Base-by-base conservation (phyloP, 169 alveolate genomes). In the Plasmodium gaboni region DNA sequence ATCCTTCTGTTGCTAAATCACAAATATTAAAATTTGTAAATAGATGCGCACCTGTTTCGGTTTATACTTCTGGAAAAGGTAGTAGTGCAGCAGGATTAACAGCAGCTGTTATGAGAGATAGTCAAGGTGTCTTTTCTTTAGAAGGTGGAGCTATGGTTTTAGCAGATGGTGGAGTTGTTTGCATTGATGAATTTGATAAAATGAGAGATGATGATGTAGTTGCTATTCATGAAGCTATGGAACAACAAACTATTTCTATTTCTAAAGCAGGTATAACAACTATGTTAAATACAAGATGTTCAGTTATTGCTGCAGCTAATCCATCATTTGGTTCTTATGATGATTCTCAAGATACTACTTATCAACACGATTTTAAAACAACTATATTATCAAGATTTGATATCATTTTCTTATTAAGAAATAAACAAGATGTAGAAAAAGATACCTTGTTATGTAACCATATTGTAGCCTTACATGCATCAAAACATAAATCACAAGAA, bases 211-310 rank as follows among this genome's bases (percentile, higher is more conserved):
- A 98, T 88, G 99, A 99, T 89, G 97, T 99, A 73, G 99, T 98
- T 2, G 99, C 99, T 74, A 99, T 99, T 83, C 99, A 99, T 90
- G 99, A 99, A 92, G 99, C 99, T 17, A 99, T 99, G 99, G 99
- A 99, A 92, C 99, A 99, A 94, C 99, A 93, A 55, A 99, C 99
- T 6, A 98, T 99, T 26, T 96, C 99, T 32, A 98, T 99, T 73
- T 99, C 99, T 5, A 99, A 99, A 95, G 99, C 99, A 8, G 99
- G 99, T 26, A 98, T 99, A 87, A 99, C 99, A 9, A 98, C 99
- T 1, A 97, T 98, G 92, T 91, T 97, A 69, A 97, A 97, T 88
- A 95, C 99, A n/a, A 94, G 99, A 64, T 97, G 99, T 51, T 97
- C 99, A 12, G 99, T 99, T 12, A 94, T 99, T 46, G 99, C 99